Evolutionary conservation across 306 rosid species (phyloP), one percentile per base, ranked within the genome.

Genomic region (Fagus crenata): DNA sequence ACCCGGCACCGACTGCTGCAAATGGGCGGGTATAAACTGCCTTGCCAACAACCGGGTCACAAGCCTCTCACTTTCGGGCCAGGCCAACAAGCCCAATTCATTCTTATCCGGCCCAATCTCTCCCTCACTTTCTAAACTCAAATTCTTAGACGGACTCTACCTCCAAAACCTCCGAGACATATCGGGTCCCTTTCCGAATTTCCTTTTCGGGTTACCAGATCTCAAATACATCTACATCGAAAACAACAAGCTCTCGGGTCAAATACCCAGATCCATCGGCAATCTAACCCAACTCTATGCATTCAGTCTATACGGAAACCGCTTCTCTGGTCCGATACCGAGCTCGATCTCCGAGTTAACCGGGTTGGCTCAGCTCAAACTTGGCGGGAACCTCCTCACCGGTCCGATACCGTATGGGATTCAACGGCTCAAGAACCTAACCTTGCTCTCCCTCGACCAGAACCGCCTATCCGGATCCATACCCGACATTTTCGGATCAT

Each of bases 341-440:
- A 84, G 79, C 71, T 94, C 97, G 0, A 53, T 94, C 15, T 80
- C 93, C 6, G 2, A 37, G 74, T 59, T 94, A 80, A 90, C 86
- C 51, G 72, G 56, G 15, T 9, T 92, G n/a, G 46, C 87, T 82
- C 96, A 94, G 89, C 90, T 94, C 55, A 92, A 88, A 13, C 98
- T 94, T 41, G 98, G 90, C 6, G 68, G 73, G 39, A 94, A 94
- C 40, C 71, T 51, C 0, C 90, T 94, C 51, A 76, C 81, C 0
- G 96, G 98, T 1, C 28, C 83, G 0, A 46, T 92, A 11, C 93
- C 98, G 0, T 9, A 46, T n/a, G 82, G 81, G 4, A 59, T 93
- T 43, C 55, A 61, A 33, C 78, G 60, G 4, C 89, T 92, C 49
- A 83, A 54, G 73, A 85, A 71, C 12, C 90, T 94, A 69, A 71